Base-by-base conservation (phyloP, 2,329 filamentous ascomycete species). In the Alternaria gansuensis region DNA sequence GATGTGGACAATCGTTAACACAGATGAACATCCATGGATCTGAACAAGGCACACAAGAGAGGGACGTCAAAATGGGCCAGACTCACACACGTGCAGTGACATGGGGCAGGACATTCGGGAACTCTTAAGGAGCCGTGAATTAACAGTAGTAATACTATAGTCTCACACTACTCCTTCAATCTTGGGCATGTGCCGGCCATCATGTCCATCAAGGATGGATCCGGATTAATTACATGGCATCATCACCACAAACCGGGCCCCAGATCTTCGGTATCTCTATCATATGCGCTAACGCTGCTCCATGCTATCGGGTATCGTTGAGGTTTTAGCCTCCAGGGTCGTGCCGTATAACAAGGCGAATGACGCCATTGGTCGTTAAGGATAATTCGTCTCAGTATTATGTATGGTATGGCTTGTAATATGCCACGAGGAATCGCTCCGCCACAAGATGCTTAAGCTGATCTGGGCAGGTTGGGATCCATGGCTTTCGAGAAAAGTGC, bases 401-500 rank as follows among this genome's bases (percentile, higher is more conserved):
- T 34, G 36, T 54, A n/a, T 41, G 34, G 46, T 44, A 31, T 54
- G 29, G 46, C 33, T 49, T 45, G 31, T 54, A 8, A 43, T 49
- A 29, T 33, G 51, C 51, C 44, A 43, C 14, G 23, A 29, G 21
- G 17, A 40, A 36, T 26, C 17, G 40, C 6, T 24, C 37, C 13
- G 10, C 34, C 21, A n/a, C 29, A 28, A 41, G 24, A 29, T 45
- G 43, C 31, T 59, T 44, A 59, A 26, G 51, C 40, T 7, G 51
- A 28, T 29, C 45, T 49, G 11, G 37, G 13, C n/a, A 48, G 26
- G 8, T 45, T 61, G 6, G 65, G 39, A 13, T 44, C 52, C 10
- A 43, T 23, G 17, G 68, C 64, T 88, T 66, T 74, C 10, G 64
- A 67, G 51, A 77, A 75, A 4, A 77, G 62, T 24, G 69, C 66